phyloP scores from a whole-genome alignment of 371 early-diverging fungal species.

The Pancytospora philotis region DNA sequence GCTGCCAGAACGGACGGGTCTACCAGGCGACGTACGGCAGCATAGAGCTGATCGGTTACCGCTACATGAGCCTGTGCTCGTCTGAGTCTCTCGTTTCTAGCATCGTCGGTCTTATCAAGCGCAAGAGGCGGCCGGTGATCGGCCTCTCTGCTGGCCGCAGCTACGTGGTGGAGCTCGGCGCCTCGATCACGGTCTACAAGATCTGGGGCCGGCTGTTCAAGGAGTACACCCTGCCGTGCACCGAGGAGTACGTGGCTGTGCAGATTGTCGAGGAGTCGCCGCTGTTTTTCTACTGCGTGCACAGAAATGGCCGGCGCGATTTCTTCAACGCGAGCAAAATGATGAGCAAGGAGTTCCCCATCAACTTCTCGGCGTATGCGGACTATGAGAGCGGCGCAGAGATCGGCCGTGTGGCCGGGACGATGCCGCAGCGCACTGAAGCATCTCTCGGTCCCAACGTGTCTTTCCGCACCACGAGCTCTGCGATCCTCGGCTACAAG shows the following conservation, averaged over 20 bases:
- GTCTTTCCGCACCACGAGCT: background rate
- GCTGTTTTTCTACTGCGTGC: conserved; percentile 39
- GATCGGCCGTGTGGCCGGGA: background rate
- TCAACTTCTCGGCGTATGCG: background rate
- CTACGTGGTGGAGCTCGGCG: conserved; percentile 12
- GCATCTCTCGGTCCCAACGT: too few relatives aligned
- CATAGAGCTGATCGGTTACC: conserved; percentile 29
- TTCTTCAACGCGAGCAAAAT: conserved; percentile 35
- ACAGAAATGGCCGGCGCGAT: conserved; percentile 37
- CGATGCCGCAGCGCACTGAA: background rate
- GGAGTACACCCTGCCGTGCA: conserved; percentile 10
- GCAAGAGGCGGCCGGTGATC: conserved; percentile 21
- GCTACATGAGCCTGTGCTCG: conserved; percentile 34
- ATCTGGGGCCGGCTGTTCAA: conserved; percentile 28
- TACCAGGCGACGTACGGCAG: conserved; percentile 39
- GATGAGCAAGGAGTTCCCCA: conserved; percentile 14
- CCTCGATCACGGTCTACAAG: conserved; percentile 14
- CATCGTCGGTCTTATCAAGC: conserved; percentile 23
- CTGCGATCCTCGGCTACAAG: background rate
- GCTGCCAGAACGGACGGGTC: conserved; percentile 47
- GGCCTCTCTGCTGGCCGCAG: conserved; percentile 21
- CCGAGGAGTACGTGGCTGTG: conserved; percentile 28
- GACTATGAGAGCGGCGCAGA: too few relatives aligned
- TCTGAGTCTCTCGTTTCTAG: conserved; percentile 22
- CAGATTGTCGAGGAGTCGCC: conserved; percentile 43